Evolutionary conservation across 2,329 filamentous ascomycete species (phyloP), one percentile per base, ranked within the genome.

Genomic region (Ascochyta clinopodiicola): DNA sequence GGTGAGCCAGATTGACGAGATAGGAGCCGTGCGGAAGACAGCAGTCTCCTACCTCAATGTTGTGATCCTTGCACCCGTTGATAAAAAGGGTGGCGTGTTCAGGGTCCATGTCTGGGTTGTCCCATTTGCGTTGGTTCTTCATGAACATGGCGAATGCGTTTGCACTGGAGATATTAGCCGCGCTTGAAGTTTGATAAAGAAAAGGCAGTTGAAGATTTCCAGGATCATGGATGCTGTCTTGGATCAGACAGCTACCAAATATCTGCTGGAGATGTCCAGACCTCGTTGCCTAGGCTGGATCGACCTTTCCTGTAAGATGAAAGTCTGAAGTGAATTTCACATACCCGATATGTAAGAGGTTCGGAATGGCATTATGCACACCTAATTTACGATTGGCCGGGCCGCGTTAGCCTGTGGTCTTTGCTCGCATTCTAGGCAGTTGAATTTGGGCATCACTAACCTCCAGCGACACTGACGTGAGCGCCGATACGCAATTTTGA

Each of bases 91-190:
- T 81, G 44, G 84, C 82, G 48, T 88, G 85, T 24, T 89, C 86
- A 35, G 86, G 77, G 24, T 88, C 82, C 4, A 99, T 82, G 0
- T 90, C 85, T 8, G 93, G 91, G 68, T 89, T 96, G 25, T 85
- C 83, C 95, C 95, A 99, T 80, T 96, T 98, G 51, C 93, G 88
- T 75, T 99, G 95, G 0, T 91, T 96, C 74, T 98, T 98, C 65
- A 99, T 83, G 78, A 99, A 99, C 19, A 98, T 82, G 4, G 95
- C 95, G 66, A 98, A 96, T 9, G 93, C 87, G 73, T 98, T 99
- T 60, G 90, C 93, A 48, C 93, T 79, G 66, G 6, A 64, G 27
- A 57, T 45, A 60, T 79, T 67, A 65, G 64, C 43, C 22, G 8
- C 10, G 13, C 15, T 25, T 27, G 24, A 10, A 12, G 10, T 29